Evolutionary conservation across 139 green algal genomes (phyloP), one percentile per base, ranked within the genome.

Genomic region (Choricystis sp.): DNA sequence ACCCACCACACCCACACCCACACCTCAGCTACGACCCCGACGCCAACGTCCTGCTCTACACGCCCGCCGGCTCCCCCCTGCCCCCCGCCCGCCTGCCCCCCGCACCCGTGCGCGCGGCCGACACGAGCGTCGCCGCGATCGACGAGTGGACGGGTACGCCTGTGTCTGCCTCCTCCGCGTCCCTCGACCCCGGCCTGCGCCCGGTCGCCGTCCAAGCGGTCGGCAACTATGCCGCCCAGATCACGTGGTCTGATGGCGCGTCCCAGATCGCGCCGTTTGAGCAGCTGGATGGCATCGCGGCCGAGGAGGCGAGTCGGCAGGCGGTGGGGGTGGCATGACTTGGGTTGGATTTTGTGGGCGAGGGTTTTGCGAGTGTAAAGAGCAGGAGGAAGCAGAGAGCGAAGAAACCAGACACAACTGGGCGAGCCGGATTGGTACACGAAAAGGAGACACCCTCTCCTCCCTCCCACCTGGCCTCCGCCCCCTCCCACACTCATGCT

Each of bases 181-280:
- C 79, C 1, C 81, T 95, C 24, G 79, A 84, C 66, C 78, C 96
- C 3, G 64, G 69, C 60, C 89, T 89, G 0, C 31, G 79, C n/a
- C n/a, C n/a, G n/a, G n/a, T n/a, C 23, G 52, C 62, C 14, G 72
- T 97, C 28, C 69, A 75, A 30, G 79, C 85, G 2, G 66, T 99
- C 19, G 93, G 93, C 29, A 98, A 98, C 79, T 99, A 99, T 66
- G 93, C 93, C 2, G 86, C 94, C 49, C 82, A 88, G 73, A 83
- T 90, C n/a, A 49, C 20, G 71, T 78, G 56, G 77, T 56, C 86
- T 63, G 88, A 95, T 49, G 83, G 86, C 26, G 92, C 94, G 79
- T 93, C 88, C 67, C 73, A 79, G 63, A 81, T 94, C 59, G 74
- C 75, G 28, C 28, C 75, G 4, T 85, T 68, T 49, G 79, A 83